phyloP scores from a whole-genome alignment of 768 basidiomycete species.

The Mycena chlorophos region DNA sequence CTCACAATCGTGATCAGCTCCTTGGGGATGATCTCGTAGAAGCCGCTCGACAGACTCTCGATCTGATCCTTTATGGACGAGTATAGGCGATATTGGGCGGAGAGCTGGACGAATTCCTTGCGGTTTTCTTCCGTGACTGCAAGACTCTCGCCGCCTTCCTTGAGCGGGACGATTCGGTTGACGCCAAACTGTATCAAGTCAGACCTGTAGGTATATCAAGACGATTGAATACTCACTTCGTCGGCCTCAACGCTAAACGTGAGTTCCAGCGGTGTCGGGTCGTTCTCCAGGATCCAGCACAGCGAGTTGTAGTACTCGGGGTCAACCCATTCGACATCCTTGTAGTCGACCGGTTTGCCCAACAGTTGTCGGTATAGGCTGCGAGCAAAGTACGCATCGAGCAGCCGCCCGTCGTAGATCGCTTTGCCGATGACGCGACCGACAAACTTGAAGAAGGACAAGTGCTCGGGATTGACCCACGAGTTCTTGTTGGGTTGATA shows the following conservation, averaged over 20 bases:
- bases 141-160: constrained; percentile 78
- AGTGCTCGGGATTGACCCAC: constrained; percentile 92
- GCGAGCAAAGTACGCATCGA: constrained; percentile 97
- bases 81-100: constrained; percentile 90
- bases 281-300: constrained; percentile 98
- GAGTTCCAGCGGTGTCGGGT: constrained; percentile 80
- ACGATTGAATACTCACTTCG: constrained; percentile 55
- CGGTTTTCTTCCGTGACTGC: constrained; percentile 96
- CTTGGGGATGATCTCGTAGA: constrained; percentile 98
- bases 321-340: constrained; percentile 96
- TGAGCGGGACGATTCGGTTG: constrained; percentile 83
- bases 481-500: constrained; percentile 96
- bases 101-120: constrained; percentile 92
- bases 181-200: constrained; percentile 71
- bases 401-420: constrained; percentile 91
- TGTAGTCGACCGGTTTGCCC: constrained; percentile 91
- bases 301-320: constrained; percentile 98
- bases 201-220: constrained; percentile 5
- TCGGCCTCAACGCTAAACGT: constrained; percentile 97
- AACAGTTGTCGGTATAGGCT: constrained; percentile 95
- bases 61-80: constrained; percentile 97
- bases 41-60: constrained; percentile 83
- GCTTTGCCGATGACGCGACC: constrained; percentile 98
- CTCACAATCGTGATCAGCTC: constrained; percentile 90
- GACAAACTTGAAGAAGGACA: constrained; percentile 98